Evolutionary conservation across 1,284 basidiomycete species (phyloP), one percentile per base, ranked within the genome.

Genomic region (Garcileccinum viscosum): DNA sequence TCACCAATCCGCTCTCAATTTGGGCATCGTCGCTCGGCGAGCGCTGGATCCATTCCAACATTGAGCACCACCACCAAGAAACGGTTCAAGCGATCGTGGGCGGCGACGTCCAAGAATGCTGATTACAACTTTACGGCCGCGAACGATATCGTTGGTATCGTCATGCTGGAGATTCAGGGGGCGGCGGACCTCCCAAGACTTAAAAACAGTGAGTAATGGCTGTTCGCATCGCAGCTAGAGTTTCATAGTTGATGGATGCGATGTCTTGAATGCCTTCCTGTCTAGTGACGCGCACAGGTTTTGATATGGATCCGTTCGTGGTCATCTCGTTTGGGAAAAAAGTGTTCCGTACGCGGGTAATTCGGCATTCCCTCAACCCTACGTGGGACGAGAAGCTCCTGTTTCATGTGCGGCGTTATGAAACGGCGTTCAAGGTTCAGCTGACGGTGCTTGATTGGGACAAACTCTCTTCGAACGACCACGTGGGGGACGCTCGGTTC

Each of bases 221-320:
- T 40, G 35, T n/a, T 38, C 40, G 24, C n/a, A 62, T 56, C 19
- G 17, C 33, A 44, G 30, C 38, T 69, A 65, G 66, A 38, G 17
- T 56, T 56, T 32, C 30, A 37, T 60, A 12, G 17, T 53, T 71
- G 70, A 77, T 40, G 56, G 56, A 32, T 30, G 11, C 27, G 3
- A 47, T 5, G 6, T 44, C n/a, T 56, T 42, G 44, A 27, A 59
- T 50, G 37, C 5, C 62, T 27, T 17, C 9, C n/a, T 50, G n/a
- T 15, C 47, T 70, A 94, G 93, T 95, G 88, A 95, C 91, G 4
- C 88, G 93, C 3, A 93, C 89, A 0, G 93, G 93, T 0, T 96
- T 92, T 89, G 97, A 99, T 78, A 99, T 99, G 96, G 96, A 99
- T 76, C 96, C 96, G 0, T 99, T 98, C 76, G 94, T 96, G 19